These are phyloP conservation scores for Ceriops zippeliana DNA, from an alignment of 345 rosid genomes.

Conservation along the genomic window DNA sequence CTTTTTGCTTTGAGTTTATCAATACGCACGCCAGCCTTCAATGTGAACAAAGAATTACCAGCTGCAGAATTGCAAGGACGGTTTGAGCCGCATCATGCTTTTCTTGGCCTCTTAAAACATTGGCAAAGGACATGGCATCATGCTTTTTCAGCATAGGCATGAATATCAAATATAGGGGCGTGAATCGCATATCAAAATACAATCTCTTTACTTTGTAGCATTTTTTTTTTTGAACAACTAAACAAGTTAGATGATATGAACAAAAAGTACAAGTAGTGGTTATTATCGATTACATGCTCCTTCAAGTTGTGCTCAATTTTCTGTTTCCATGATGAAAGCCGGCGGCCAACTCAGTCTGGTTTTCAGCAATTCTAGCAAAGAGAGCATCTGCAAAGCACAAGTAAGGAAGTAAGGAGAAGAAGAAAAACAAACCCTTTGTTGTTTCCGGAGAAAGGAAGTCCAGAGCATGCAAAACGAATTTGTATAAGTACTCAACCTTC, in stretches of 20 bases:
- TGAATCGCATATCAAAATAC: slow-evolving; percentile 52
- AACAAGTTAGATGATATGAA: background rate
- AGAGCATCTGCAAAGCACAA: slow-evolving; percentile 33
- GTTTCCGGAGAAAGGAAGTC: slow-evolving; percentile 58
- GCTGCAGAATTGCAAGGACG: slow-evolving; percentile 89
- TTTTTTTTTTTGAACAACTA: background rate
- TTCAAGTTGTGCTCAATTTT: slow-evolving; percentile 85
- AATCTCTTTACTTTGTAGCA: background rate
- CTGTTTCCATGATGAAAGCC: slow-evolving; percentile 87
- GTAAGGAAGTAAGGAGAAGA: background rate
- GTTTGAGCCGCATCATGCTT: slow-evolving; percentile 85
- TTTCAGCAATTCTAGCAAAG: slow-evolving; percentile 89
- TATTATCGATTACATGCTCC: slow-evolving; percentile 56
- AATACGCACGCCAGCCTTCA: background rate
- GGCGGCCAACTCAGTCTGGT: slow-evolving; percentile 84
- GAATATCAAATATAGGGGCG: slow-evolving; percentile 90
- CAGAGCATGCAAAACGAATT: slow-evolving; percentile 83
- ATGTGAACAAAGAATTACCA: slow-evolving; percentile 42
- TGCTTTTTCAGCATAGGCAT: slow-evolving; percentile 67
- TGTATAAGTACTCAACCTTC: slow-evolving; percentile 89
- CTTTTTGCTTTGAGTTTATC: background rate
- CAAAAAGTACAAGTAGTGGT: background rate
- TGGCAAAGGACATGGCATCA: slow-evolving; percentile 47
- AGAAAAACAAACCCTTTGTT: slow-evolving; percentile 46
- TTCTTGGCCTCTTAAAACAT: slow-evolving; percentile 66